Conservation (phyloP, 225 moss, liverwort and hornwort genomes). For the Pseudoscleropodium purum region DNA sequence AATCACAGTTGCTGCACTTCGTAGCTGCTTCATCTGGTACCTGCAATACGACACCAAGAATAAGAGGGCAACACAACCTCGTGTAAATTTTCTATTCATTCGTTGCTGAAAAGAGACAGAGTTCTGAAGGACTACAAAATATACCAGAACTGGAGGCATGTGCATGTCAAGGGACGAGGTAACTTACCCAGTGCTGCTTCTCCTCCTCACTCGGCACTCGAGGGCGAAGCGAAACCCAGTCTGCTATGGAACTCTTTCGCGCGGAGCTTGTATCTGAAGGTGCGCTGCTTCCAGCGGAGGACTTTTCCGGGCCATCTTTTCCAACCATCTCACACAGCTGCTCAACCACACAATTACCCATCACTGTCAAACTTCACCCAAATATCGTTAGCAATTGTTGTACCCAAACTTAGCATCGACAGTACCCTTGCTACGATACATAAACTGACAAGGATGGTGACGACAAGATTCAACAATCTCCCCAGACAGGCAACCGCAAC, state of each 20-base stretch:
- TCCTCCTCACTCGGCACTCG: slow-evolving; percentile 63
- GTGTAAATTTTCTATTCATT: not conserved
- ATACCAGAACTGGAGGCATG: not conserved
- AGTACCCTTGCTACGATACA: not conserved
- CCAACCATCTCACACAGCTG: slow-evolving; percentile 94
- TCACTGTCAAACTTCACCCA: not conserved
- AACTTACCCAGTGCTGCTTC: slow-evolving; percentile 89
- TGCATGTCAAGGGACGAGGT: not conserved
- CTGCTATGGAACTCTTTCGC: slow-evolving; percentile 65
- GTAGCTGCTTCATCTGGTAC: slow-evolving; percentile 92
- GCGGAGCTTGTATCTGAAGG: slow-evolving; percentile 11
- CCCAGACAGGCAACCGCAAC: not conserved
- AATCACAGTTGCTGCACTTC: slow-evolving; percentile 78
- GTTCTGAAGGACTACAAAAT: not conserved
- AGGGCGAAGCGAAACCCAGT: slow-evolving; percentile 83
- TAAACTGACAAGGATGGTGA: not conserved
- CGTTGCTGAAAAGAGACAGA: too few relatives aligned
- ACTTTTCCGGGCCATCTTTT: slow-evolving; percentile 60
- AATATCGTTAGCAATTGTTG: not conserved
- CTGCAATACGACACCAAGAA: slow-evolving; percentile 13
- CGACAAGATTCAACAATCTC: not conserved
- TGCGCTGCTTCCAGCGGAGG: slow-evolving; percentile 12
- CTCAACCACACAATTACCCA: not conserved
- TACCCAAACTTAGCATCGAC: not conserved
- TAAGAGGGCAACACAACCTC: not conserved